Evolutionary conservation across 306 rosid species (phyloP), one percentile per base, ranked within the genome.

Genomic region (Cucurbita ficifolia): DNA sequence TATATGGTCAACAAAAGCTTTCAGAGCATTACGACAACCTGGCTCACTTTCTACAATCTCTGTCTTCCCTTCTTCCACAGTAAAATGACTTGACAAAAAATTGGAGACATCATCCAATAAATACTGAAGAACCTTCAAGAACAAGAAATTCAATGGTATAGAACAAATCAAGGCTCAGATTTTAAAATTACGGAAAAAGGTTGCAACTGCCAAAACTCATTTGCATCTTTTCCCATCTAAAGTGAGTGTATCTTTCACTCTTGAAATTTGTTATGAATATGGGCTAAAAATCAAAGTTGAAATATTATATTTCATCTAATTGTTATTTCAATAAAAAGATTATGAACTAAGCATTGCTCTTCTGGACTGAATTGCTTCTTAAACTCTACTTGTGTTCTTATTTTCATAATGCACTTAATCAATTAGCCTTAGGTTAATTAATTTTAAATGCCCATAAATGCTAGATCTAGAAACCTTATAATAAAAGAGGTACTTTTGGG

Each of bases 41-140:
- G 81, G 83, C 59, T 84, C 88, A 80, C 71, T 80, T 72, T 43
- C 29, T 56, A 62, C 4, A 10, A 8, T 53, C 74, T 87, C 87
- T 70, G 13, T 83, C 71, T 85, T 84, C 79, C 76, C 76, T 76
- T 88, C 80, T 55, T 49, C 72, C 79, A 72, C 85, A 57, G 79
- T 45, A 70, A 60, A 82, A 81, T 83, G 85, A 65, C 85, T 79
- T 16, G 96, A 88, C 67, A 94, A 61, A 79, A 94, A 94, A 75
- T 87, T 84, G 71, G 94, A 88, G 76, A 94, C 88, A 14, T 94
- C 98, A 81, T 94, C 98, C 82, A 90, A 75, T 39, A 94, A 77
- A 87, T 80, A 94, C 53, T 89, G 97, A 80, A 73, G 96, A 87
- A 90, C 97, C 98, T 94, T 86, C 82, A 79, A 69, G 56, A 59